Percentiles rank a stretch among this genome's conserved stretches.
Conservation (phyloP, 345 rosid species). For the Salix koriyanagi region DNA sequence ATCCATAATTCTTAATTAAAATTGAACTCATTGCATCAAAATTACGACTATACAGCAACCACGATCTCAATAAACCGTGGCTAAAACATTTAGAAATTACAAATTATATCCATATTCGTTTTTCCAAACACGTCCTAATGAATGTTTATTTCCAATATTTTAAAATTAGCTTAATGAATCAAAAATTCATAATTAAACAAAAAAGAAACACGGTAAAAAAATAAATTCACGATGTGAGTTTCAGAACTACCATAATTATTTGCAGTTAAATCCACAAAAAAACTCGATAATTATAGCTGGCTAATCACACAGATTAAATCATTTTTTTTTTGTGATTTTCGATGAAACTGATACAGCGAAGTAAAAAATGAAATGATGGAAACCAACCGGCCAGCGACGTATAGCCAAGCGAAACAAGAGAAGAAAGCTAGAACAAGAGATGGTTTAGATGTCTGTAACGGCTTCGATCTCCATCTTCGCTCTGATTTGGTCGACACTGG, state of each 20-base stretch:
- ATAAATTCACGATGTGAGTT: too few relatives aligned
- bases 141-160: neutral
- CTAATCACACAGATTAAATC: too few relatives aligned
- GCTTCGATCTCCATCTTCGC: conserved; percentile 65
- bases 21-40: too few relatives aligned
- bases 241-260: too few relatives aligned
- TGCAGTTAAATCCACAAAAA: too few relatives aligned
- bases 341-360: neutral
- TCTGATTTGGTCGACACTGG: conserved; percentile 61
- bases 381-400: conserved; percentile 83
- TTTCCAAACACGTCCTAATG: neutral
- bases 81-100: neutral
- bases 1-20: neutral
- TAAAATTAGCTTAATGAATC: neutral
- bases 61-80: neutral
- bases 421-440: conserved; percentile 71
- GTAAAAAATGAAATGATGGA: neutral
- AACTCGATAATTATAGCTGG: neutral
- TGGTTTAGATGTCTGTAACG: conserved; percentile 54
- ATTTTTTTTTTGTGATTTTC: too few relatives aligned
- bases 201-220: too few relatives aligned
- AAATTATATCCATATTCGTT: neutral
- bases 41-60: neutral
- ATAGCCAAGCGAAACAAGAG: conserved; percentile 96
- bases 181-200: too few relatives aligned